A percentile compares a stretch with the other conserved stretches of the same genome.
phyloP scores from a whole-genome alignment of 2,329 filamentous ascomycete genomes.

The Pyricularia sp. region DNA sequence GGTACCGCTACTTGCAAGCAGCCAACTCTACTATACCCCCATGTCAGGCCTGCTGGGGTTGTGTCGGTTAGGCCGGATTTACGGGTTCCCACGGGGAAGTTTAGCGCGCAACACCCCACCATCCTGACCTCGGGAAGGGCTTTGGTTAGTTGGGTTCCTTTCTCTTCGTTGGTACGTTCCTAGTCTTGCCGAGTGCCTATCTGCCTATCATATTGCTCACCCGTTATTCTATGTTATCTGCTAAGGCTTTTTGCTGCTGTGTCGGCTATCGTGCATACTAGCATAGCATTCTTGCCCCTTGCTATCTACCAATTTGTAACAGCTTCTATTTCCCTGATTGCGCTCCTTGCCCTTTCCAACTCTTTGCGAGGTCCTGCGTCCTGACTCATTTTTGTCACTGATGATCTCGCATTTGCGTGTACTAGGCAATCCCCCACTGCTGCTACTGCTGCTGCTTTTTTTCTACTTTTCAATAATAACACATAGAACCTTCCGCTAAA shows the following conservation, averaged over 20 bases:
- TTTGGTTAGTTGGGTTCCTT: background rate
- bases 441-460: too few species aligned
- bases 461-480: background rate
- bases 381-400: background rate
- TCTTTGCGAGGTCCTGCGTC: background rate
- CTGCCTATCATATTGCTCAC: background rate
- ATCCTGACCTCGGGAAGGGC: background rate
- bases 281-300: background rate
- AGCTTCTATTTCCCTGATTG: background rate
- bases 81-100: background rate
- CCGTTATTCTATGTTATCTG: background rate
- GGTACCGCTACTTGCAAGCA: background rate
- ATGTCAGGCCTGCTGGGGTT: background rate
- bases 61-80: background rate
- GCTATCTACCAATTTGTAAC: background rate
- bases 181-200: background rate
- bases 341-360: background rate
- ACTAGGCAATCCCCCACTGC: background rate
- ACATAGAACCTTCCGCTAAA: background rate
- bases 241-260: background rate
- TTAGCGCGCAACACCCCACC: background rate
- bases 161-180: background rate
- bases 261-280: background rate
- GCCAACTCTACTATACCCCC: background rate
- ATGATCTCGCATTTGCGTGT: background rate